Evolutionary conservation across 108 stramenopile species (phyloP).

Genomic region (Mediolabrus comicus): DNA sequence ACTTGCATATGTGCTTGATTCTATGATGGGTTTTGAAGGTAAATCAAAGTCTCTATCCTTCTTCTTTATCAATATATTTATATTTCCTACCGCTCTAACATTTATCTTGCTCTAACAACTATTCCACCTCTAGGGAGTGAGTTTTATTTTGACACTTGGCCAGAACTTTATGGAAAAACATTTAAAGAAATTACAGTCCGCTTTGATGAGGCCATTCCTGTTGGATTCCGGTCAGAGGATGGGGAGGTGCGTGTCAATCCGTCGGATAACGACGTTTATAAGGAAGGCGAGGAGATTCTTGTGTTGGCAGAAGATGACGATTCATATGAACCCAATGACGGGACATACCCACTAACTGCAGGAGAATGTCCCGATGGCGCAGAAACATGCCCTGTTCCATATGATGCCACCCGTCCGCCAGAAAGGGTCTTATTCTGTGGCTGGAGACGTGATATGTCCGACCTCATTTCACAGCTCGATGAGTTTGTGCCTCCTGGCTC

Average conservation of each 20-base stretch:
- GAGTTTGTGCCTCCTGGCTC: constrained; percentile 13
- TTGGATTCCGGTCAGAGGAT: constrained; percentile 14
- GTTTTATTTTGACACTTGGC: constrained; percentile 32
- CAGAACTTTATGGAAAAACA: constrained; percentile 24
- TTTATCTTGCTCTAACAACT: too few species aligned
- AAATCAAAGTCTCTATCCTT: not conserved
- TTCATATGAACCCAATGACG: constrained; percentile 21
- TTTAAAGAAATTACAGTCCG: constrained; percentile 15
- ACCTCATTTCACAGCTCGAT: constrained; percentile 29
- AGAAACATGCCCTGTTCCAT: not conserved
- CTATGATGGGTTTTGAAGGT: constrained; percentile 35
- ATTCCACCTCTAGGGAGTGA: constrained; percentile 9
- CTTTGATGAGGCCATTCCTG: constrained; percentile 34
- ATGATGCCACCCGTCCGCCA: not conserved
- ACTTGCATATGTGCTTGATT: constrained; percentile 28
- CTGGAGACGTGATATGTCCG: constrained; percentile 42
- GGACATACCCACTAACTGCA: not conserved
- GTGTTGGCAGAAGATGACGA: constrained; percentile 42
- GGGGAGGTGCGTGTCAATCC: constrained; percentile 22
- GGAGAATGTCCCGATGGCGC: not conserved
- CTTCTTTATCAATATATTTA: not conserved
- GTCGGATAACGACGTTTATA: not conserved
- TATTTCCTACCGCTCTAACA: too few species aligned
- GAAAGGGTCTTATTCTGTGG: constrained; percentile 42
- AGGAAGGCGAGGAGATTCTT: constrained; percentile 22